Percentiles rank a stretch among this genome's conserved stretches.
Conservation (phyloP, 2,329 filamentous ascomycete genomes). For the Pyricularia pennisetigena region DNA sequence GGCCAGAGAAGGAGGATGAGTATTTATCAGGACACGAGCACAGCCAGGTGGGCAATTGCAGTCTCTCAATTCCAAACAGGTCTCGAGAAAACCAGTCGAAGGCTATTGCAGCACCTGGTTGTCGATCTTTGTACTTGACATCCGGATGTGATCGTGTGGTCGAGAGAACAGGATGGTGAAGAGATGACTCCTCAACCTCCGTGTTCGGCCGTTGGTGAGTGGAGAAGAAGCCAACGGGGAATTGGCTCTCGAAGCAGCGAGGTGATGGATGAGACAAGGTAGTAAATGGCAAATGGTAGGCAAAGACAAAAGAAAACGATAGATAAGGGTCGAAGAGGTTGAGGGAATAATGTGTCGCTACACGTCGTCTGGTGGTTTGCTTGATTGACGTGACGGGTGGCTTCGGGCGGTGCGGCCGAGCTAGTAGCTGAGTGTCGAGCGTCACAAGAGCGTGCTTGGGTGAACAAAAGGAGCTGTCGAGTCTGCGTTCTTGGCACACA, state of each 20-base stretch:
- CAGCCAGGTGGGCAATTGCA: conserved; percentile 12
- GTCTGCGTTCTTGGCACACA: not conserved
- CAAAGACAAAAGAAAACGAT: not conserved
- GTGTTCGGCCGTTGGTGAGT: conserved; percentile 18
- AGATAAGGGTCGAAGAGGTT: not conserved
- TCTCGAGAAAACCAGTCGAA: conserved; percentile 12
- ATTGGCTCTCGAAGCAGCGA: not conserved
- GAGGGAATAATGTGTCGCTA: not conserved
- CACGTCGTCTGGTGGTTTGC: conserved; percentile 1
- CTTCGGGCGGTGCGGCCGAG: not conserved
- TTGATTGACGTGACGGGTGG: conserved; percentile 1
- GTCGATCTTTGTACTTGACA: conserved; percentile 25
- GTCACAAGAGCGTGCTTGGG: not conserved
- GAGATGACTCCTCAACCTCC: conserved; percentile 36
- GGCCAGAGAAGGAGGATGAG: conserved; percentile 4
- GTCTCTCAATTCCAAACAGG: not conserved
- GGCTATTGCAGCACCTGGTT: conserved; percentile 26
- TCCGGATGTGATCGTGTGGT: conserved; percentile 24
- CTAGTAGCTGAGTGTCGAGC: not conserved
- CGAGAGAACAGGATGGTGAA: conserved; percentile 32
- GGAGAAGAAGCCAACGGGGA: conserved; percentile 7
- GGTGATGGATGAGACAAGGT: not conserved
- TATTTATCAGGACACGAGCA: conserved; percentile 2
- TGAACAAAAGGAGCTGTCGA: not conserved
- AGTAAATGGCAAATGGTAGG: not conserved